Evolutionary conservation across 2,329 filamentous ascomycete species (phyloP), one percentile per base, ranked within the genome.

Genomic region (Colletotrichum camelliae): DNA sequence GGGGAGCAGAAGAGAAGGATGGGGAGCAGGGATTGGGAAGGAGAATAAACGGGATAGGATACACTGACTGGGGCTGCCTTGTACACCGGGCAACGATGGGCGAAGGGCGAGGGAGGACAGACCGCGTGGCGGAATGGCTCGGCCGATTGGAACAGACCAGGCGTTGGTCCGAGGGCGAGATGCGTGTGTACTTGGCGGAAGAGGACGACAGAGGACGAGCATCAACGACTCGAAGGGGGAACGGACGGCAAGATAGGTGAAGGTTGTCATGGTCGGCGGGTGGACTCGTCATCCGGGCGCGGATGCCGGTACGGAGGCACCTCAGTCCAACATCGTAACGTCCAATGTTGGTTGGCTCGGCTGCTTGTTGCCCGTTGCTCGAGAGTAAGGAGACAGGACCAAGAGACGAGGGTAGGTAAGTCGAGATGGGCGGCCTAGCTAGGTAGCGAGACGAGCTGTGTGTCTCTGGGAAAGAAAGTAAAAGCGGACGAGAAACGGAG

Each of bases 101-200:
- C 21, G 27, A 13, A 60, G 16, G 57, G 27, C 57, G 27, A 33
- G 39, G 31, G 35, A 70, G 69, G 57, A 39, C 24, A 62, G 72
- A 58, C 62, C 39, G 62, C n/a, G 27, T 60, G 52, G 35, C 67
- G 62, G 62, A 67, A 35, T 18, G 31, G 61, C 67, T 72, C 69
- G 73, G 73, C 57, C 62, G n/a, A n/a, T 64, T 66, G 18, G 55
- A 67, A 39, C 24, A 62, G 72, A 58, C 62, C 39, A 65, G 57
- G 55, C 37, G 18, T 39, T 75, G 69, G 73, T 75, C 70, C 43
- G 73, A 73, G 70, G 33, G 31, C 61, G 37, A 48, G 48, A 52
- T 52, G 43, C 57, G 57, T 31, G 55, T 68, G 73, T 21, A 62
- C 72, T 37, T 58, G 27, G 67, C 39, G 52, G 24, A 48, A 43